Conservation (phyloP, 768 basidiomycete genomes). For the Phylloporus arenicola region DNA sequence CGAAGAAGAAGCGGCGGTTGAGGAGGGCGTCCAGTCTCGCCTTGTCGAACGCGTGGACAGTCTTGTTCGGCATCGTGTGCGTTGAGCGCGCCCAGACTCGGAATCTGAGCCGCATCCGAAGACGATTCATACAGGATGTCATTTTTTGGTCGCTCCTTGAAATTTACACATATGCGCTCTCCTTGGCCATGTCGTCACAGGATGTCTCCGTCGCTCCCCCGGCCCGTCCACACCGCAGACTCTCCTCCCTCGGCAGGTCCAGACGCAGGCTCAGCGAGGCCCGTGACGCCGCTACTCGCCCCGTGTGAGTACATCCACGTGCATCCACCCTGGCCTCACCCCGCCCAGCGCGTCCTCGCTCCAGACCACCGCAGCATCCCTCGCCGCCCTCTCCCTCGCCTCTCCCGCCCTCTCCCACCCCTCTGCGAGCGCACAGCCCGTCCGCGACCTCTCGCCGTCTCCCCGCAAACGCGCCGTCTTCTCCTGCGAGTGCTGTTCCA, state of each 20-base stretch:
- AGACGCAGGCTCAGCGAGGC: constrained; percentile 75
- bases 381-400: constrained; percentile 36
- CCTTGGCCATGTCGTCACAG: no score
- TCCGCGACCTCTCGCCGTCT: background rate
- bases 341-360: constrained; percentile 30
- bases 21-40: constrained; percentile 76
- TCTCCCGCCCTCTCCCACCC: constrained; percentile 33
- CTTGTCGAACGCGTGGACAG: constrained; percentile 85
- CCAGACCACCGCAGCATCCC: constrained; percentile 34
- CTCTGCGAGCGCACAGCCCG: background rate
- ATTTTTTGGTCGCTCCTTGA: no score
- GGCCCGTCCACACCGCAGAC: constrained; percentile 68
- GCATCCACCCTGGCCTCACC: background rate
- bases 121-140: no score
- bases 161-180: no score
- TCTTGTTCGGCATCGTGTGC: constrained; percentile 56
- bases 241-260: constrained; percentile 66
- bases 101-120: constrained; percentile 15
- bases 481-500: no score
- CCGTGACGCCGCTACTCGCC: constrained; percentile 67
- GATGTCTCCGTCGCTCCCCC: no score
- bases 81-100: constrained; percentile 10
- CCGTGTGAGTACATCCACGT: constrained; percentile 50
- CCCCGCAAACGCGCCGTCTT: constrained; percentile 65
- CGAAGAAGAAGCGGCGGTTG: constrained; percentile 92